Percentiles rank a stretch among this genome's conserved stretches.
These are phyloP conservation scores for Pseudonitzschia multistriata DNA, from an alignment of 108 stramenopile species.

Conservation along the genomic window DNA sequence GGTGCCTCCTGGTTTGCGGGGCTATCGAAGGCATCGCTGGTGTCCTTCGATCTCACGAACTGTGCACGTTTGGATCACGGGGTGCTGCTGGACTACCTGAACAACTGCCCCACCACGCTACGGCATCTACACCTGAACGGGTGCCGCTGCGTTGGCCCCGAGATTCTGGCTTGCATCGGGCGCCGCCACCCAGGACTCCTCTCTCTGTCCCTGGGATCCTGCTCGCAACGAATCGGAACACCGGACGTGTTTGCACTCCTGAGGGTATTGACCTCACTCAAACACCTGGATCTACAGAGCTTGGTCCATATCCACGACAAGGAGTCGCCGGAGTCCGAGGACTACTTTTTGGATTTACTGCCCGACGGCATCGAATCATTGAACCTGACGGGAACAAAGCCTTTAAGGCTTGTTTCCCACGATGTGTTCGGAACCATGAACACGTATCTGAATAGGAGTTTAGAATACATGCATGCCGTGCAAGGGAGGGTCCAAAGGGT, in stretches of 20 bases:
- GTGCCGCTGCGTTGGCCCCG: constrained; percentile 3
- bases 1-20: constrained; percentile 12
- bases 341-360: constrained; percentile 11
- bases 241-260: constrained; percentile 9
- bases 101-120: background rate
- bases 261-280: constrained; percentile 4
- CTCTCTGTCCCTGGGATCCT: constrained; percentile 23
- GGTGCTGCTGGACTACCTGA: constrained; percentile 3
- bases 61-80: constrained; percentile 11
- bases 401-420: constrained; percentile 8
- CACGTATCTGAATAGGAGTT: background rate
- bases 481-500: constrained; percentile 5
- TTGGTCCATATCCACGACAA: constrained; percentile 15
- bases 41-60: constrained; percentile 19
- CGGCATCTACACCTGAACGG: constrained; percentile 19
- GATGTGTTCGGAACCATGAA: background rate
- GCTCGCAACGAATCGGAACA: constrained; percentile 26
- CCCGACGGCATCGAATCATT: constrained; percentile 18
- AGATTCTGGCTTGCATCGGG: constrained; percentile 8
- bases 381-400: constrained; percentile 18
- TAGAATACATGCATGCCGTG: constrained; percentile 6
- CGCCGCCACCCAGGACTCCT: background rate
- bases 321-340: background rate
- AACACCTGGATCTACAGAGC: constrained; percentile 24
- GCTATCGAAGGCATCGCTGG: background rate